phyloP scores from a whole-genome alignment of 495 filamentous ascomycete genomes.

The Aspergillus saccharolyticus region DNA sequence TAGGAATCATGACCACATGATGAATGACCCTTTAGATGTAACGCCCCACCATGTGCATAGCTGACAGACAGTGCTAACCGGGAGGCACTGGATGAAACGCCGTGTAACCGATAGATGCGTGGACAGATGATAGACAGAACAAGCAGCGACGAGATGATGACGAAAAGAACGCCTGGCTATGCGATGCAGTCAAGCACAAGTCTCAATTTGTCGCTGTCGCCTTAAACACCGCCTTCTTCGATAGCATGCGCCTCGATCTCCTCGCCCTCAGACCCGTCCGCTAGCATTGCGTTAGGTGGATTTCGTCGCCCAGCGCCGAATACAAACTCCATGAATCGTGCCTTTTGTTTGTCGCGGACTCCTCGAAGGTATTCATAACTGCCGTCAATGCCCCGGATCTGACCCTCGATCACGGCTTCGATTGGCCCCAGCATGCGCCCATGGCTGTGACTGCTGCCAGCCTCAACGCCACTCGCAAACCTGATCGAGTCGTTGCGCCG shows the following conservation, averaged over 20 bases:
- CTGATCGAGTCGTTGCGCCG: slow-evolving; percentile 54
- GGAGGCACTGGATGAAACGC: neutral
- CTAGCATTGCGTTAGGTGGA: slow-evolving; percentile 25
- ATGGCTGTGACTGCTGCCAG: slow-evolving; percentile 29
- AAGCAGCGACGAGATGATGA: neutral
- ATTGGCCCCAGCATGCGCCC: slow-evolving; percentile 55
- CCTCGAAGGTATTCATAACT: slow-evolving; percentile 69
- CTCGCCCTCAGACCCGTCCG: slow-evolving; percentile 15
- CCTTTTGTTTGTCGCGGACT: slow-evolving; percentile 72
- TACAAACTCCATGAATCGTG: slow-evolving; percentile 73
- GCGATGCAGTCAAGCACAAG: neutral
- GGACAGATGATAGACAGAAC: neutral
- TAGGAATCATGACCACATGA: neutral
- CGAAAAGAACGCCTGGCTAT: neutral
- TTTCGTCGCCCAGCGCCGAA: slow-evolving; percentile 55
- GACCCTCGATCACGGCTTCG: slow-evolving; percentile 62
- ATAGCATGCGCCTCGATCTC: neutral
- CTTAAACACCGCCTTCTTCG: neutral
- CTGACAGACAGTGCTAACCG: neutral
- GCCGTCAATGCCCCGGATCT: slow-evolving; percentile 74
- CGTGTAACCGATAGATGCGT: neutral
- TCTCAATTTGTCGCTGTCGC: neutral
- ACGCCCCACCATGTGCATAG: slow-evolving; percentile 5
- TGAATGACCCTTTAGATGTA: neutral
- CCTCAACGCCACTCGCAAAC: slow-evolving; percentile 33